Percentiles rank a stretch among this genome's conserved stretches.
These are phyloP conservation scores for Chalciporus piperatus DNA, from an alignment of 768 basidiomycete genomes.

Conservation along the genomic window DNA sequence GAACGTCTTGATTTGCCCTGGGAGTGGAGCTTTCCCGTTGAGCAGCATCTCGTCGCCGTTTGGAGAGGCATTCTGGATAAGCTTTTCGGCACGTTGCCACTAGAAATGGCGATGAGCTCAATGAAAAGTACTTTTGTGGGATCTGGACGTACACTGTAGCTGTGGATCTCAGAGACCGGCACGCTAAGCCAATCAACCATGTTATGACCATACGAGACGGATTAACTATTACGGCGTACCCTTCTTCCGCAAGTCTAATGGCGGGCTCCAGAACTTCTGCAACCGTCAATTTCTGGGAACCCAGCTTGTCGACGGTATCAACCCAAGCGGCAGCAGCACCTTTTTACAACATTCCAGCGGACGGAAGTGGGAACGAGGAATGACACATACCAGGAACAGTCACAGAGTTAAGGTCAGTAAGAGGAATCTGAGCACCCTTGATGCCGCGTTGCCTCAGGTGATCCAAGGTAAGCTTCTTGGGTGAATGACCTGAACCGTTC, in stretches of 20 bases:
- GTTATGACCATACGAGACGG: background rate
- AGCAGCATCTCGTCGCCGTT: slow-evolving; percentile 85
- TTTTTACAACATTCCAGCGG: slow-evolving; percentile 27
- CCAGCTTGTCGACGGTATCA: slow-evolving; percentile 81
- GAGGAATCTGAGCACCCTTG: slow-evolving; percentile 65
- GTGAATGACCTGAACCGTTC: slow-evolving; percentile 91
- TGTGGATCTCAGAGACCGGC: slow-evolving; percentile 84
- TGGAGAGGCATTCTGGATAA: slow-evolving; percentile 81
- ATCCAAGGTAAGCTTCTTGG: slow-evolving; percentile 73
- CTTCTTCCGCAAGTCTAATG: slow-evolving; percentile 87
- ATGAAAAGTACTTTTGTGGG: background rate
- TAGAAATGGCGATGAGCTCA: slow-evolving; percentile 17
- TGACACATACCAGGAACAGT: slow-evolving; percentile 66
- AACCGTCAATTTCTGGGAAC: slow-evolving; percentile 60
- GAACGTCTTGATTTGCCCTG: slow-evolving; percentile 81
- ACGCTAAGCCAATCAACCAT: slow-evolving; percentile 44
- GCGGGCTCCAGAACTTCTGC: slow-evolving; percentile 85
- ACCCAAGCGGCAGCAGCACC: slow-evolving; percentile 96
- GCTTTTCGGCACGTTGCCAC: slow-evolving; percentile 54
- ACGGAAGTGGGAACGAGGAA: background rate
- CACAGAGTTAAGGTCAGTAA: slow-evolving; percentile 84
- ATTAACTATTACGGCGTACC: slow-evolving; percentile 44
- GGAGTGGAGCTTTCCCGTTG: slow-evolving; percentile 76
- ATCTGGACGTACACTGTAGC: slow-evolving; percentile 44
- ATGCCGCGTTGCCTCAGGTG: slow-evolving; percentile 70